Base-by-base conservation (phyloP, 768 basidiomycete species). In the Psilocybe sp. region DNA sequence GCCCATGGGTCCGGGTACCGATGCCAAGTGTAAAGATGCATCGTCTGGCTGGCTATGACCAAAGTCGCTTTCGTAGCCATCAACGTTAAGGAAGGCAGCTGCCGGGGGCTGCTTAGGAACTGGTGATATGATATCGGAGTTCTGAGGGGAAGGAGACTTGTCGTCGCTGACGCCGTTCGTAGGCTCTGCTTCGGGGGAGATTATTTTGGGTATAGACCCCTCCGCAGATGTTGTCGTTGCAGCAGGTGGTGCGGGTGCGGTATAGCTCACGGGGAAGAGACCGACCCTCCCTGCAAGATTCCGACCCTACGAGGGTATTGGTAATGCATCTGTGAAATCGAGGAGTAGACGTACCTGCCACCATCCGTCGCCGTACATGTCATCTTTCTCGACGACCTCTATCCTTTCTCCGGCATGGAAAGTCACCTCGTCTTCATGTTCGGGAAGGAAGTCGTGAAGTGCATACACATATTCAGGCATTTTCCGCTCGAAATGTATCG, bases 331-430 rank as follows among this genome's bases (percentile, higher is more conserved):
- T 35, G 32, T 32, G 13, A 23, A 31, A n/a, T 35, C 20, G 32
- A 39, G 37, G 44, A 31, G 49, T 44, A 37, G 53, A 62, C 74
- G 51, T 55, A 76, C 77, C 64, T 77, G 72, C 92, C 92, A 98
- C 97, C 97, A 98, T 14, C 96, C 97, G 67, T 99, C 97, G 15
- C 81, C 81, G 64, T 90, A 98, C 50, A 81, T 69, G 56, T 98
- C 97, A 63, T 98, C 97, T 70, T 83, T 91, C 73, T 98, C 96
- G 37, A 98, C 50, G 23, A 99, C 84, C 61, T 91, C 86, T 58
- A 98, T 92, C 49, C 80, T 75, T 57, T 98, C 92, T 2, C 95
- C 95, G 4, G 84, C 85, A 38, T 71, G 75, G 64, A 98, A 97
- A 1, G 82, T 60, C 35, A 98, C 79, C 69, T 99, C 97, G 68